Percentiles rank a stretch among this genome's conserved stretches.
Evolutionary conservation across 495 filamentous ascomycete genomes (phyloP).

Genomic region (Penicillium paradoxum): DNA sequence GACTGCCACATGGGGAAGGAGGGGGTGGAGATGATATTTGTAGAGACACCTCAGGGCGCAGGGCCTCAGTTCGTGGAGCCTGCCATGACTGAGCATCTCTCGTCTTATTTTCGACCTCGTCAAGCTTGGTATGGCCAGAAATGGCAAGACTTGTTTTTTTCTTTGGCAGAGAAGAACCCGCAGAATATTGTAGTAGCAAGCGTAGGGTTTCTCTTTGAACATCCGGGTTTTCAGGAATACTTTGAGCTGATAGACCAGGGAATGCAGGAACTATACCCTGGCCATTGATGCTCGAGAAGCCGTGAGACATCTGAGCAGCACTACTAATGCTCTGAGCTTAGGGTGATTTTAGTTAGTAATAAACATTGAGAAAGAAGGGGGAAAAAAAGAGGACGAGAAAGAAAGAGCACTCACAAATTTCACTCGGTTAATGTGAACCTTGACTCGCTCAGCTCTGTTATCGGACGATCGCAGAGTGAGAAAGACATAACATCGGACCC

Average conservation of each 20-base stretch:
- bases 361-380: too few species aligned
- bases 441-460: background rate
- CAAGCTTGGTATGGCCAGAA: background rate
- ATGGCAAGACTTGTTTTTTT: background rate
- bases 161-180: background rate
- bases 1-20: background rate
- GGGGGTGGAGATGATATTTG: background rate
- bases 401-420: background rate
- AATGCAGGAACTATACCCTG: background rate
- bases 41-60: background rate
- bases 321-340: background rate
- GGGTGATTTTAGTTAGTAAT: background rate
- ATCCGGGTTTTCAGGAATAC: slow-evolving; percentile 3
- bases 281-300: background rate
- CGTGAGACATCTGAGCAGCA: background rate
- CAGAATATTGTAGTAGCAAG: background rate
- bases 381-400: background rate
- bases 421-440: background rate
- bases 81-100: background rate
- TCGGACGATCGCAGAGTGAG: background rate
- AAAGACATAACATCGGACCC: slow-evolving; percentile 2
- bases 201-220: slow-evolving; percentile 1
- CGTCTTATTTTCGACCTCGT: background rate
- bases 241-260: slow-evolving; percentile 1
- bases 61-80: background rate